phyloP scores from a whole-genome alignment of 169 alveolate genomes.

The Miamiensis avidus region DNA sequence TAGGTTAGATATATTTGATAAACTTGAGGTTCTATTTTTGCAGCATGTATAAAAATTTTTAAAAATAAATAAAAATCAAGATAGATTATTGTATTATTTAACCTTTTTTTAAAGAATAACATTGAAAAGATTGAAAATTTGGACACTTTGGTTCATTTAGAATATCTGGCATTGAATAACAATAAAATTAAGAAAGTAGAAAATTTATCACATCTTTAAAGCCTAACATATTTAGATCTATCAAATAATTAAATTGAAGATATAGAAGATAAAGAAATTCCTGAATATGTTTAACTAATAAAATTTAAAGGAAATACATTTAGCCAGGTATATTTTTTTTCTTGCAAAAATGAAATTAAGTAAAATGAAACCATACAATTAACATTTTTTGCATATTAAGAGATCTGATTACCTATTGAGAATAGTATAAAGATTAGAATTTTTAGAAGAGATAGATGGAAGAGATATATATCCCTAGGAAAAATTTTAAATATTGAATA shows the following conservation, averaged over 20 bases:
- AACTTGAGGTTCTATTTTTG: conserved; percentile 6
- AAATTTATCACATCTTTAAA: not conserved
- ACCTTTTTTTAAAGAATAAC: conserved; percentile 1
- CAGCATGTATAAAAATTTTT: not conserved
- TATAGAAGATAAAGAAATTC: not conserved
- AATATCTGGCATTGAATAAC: conserved; percentile 16
- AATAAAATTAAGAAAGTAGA: conserved; percentile 4
- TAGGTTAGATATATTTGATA: conserved; percentile 14
- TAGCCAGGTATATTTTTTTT: not conserved
- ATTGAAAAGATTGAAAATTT: conserved; percentile 11
- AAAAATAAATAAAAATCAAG: no score
- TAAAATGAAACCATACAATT: not conserved
- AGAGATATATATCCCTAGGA: not conserved
- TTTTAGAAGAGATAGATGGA: not conserved
- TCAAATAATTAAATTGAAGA: conserved; percentile 5
- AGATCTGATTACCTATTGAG: not conserved
- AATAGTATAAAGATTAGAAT: no score
- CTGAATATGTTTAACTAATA: not conserved
- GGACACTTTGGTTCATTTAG: conserved; percentile 2
- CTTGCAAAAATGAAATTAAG: no score
- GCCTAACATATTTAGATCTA: conserved; percentile 6
- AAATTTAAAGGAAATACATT: not conserved
- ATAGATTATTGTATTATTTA: not conserved
- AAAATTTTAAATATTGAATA: no score
- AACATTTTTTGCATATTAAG: not conserved